phyloP scores from a whole-genome alignment of 2,329 filamentous ascomycete species.

The Ophiostoma sp. region DNA sequence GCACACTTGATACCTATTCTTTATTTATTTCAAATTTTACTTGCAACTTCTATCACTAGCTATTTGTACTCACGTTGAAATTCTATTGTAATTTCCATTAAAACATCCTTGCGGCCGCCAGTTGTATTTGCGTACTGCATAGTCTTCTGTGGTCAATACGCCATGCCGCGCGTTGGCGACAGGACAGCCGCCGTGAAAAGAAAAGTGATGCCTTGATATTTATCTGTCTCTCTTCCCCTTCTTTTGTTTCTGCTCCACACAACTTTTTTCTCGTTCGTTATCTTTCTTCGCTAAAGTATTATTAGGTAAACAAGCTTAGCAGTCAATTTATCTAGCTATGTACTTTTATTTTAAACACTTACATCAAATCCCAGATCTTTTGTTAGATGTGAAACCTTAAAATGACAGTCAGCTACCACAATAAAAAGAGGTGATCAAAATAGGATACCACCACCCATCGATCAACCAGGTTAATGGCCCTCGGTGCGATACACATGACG shows the following conservation, averaged over 20 bases:
- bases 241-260: too few relatives aligned
- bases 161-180: not conserved
- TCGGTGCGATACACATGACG: not conserved
- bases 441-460: not conserved
- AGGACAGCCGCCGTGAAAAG: too few relatives aligned
- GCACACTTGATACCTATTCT: conserved; percentile 12
- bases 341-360: too few relatives aligned
- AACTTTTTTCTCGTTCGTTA: too few relatives aligned
- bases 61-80: not conserved
- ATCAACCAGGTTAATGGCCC: not conserved
- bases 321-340: too few relatives aligned
- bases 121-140: not conserved
- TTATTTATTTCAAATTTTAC: not conserved
- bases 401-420: not conserved
- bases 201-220: too few relatives aligned
- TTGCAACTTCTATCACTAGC: not conserved
- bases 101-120: not conserved
- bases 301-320: too few relatives aligned
- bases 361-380: too few relatives aligned
- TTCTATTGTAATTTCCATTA: not conserved
- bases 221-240: too few relatives aligned
- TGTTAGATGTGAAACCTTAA: too few relatives aligned
- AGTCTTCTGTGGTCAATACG: not conserved
- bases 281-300: too few relatives aligned
- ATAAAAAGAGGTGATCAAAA: not conserved